Evolutionary conservation across 225 moss, liverwort and hornwort genomes (phyloP).

Genomic region (Neckera pumila): DNA sequence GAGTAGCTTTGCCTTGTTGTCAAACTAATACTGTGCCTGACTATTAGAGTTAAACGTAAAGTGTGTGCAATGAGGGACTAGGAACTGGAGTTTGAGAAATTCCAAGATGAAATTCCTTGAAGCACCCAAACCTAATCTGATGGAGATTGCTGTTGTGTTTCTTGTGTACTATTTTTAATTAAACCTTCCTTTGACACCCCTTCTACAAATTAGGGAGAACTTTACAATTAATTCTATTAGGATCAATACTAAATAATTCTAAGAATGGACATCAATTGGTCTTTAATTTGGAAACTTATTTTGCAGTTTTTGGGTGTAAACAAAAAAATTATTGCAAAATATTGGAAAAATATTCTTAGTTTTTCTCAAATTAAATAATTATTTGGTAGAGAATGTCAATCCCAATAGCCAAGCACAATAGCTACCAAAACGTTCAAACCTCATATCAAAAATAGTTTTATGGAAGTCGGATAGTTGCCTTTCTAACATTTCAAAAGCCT

Average conservation of each 20-base stretch:
- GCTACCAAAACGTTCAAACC: background rate
- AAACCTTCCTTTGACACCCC: too few relatives aligned
- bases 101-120: too few relatives aligned
- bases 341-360: background rate
- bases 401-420: background rate
- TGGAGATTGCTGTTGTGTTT: too few relatives aligned
- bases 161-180: too few relatives aligned
- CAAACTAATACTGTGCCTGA: background rate
- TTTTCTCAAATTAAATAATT: background rate
- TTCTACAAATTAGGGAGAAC: too few relatives aligned
- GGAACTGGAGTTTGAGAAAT: too few relatives aligned
- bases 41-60: too few relatives aligned
- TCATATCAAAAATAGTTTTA: background rate
- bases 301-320: too few relatives aligned
- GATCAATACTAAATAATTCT: rapidly evolving
- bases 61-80: too few relatives aligned
- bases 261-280: background rate
- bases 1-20: background rate
- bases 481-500: background rate
- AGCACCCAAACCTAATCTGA: too few relatives aligned
- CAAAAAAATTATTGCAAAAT: background rate
- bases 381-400: background rate
- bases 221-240: too few relatives aligned
- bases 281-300: background rate
- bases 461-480: rapidly evolving